A percentile compares a stretch with the other conserved stretches of the same genome.
Evolutionary conservation across 768 basidiomycete genomes (phyloP).

Genomic region (Podaxis carcinomalis): DNA sequence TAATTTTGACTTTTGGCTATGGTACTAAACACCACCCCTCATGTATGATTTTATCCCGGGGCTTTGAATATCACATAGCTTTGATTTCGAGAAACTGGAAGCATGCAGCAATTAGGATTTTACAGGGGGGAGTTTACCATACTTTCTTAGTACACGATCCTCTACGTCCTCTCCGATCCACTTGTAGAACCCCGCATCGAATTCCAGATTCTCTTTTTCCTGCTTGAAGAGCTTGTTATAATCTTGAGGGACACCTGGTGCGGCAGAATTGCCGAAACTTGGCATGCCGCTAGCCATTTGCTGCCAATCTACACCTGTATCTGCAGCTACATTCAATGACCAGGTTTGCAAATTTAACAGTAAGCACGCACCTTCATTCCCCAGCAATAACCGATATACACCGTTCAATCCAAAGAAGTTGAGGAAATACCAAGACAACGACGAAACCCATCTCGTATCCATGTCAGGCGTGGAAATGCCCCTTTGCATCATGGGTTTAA

Average conservation of each 20-base stretch:
- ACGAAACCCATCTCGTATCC: constrained; percentile 99
- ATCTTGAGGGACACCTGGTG: constrained; percentile 68
- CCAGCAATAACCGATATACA: constrained; percentile 89
- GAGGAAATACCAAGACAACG: constrained; percentile 98
- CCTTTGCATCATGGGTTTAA: constrained; percentile 97
- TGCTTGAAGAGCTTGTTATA: constrained; percentile 86
- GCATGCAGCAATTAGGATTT: constrained; percentile 21
- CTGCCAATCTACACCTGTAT: constrained; percentile 30
- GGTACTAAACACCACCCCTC: constrained; percentile 3
- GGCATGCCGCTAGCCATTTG: constrained; percentile 70
- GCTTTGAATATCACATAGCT: constrained; percentile 1
- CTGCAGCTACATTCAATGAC: constrained; percentile 1
- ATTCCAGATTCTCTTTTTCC: constrained; percentile 89
- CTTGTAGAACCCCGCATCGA: constrained; percentile 79
- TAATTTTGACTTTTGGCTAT: neutral
- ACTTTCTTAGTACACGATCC: constrained; percentile 69
- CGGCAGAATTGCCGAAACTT: constrained; percentile 50
- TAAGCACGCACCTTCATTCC: constrained; percentile 67
- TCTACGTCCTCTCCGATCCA: constrained; percentile 87
- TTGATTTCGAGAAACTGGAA: constrained; percentile 14
- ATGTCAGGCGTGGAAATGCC: constrained; percentile 94
- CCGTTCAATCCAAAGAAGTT: constrained; percentile 98
- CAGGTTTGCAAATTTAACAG: neutral
- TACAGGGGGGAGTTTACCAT: constrained; percentile 51
- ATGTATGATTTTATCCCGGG: constrained; percentile 6